phyloP scores from a whole-genome alignment of 2,329 filamentous ascomycete genomes.

The Torrubiella hemipterigena region DNA sequence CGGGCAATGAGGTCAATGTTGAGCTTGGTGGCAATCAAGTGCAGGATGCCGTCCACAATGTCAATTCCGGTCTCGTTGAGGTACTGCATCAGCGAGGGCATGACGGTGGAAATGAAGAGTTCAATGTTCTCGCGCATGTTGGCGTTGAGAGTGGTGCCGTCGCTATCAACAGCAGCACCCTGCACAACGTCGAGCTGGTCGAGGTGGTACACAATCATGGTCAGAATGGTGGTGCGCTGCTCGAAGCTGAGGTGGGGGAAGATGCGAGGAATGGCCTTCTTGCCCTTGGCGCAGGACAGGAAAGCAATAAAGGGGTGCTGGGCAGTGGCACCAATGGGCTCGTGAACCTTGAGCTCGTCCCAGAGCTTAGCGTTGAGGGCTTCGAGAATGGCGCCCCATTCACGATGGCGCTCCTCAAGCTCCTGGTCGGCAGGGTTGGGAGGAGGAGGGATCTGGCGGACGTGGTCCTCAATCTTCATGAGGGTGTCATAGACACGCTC shows the following conservation, averaged over 20 bases:
- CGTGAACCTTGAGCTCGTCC: constrained; percentile 81
- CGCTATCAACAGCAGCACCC: constrained; percentile 61
- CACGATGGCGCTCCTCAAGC: constrained; percentile 60
- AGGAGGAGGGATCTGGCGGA: constrained; percentile 61
- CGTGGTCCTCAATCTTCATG: constrained; percentile 91
- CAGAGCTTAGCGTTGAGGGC: constrained; percentile 72
- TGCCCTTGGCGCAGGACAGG: constrained; percentile 87
- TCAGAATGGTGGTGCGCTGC: constrained; percentile 88
- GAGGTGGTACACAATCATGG: constrained; percentile 88
- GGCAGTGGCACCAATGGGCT: constrained; percentile 68
- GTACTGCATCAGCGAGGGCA: constrained; percentile 81
- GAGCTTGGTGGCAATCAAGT: constrained; percentile 70
- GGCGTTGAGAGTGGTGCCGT: constrained; percentile 59
- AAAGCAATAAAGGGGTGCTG: constrained; percentile 94
- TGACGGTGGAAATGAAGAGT: constrained; percentile 75
- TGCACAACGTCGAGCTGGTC: constrained; percentile 86
- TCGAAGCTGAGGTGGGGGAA: constrained; percentile 89
- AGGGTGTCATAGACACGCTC: constrained; percentile 79
- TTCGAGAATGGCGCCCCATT: constrained; percentile 52
- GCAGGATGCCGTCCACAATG: constrained; percentile 82
- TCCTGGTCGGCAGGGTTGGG: constrained; percentile 49
- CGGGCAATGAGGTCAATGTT: constrained; percentile 76
- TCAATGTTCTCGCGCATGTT: constrained; percentile 85
- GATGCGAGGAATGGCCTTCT: constrained; percentile 87
- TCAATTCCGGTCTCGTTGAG: constrained; percentile 83